These are phyloP conservation scores for Venturiaceae sp. DNA, from an alignment of 2,329 filamentous ascomycete genomes.

Conservation along the genomic window DNA sequence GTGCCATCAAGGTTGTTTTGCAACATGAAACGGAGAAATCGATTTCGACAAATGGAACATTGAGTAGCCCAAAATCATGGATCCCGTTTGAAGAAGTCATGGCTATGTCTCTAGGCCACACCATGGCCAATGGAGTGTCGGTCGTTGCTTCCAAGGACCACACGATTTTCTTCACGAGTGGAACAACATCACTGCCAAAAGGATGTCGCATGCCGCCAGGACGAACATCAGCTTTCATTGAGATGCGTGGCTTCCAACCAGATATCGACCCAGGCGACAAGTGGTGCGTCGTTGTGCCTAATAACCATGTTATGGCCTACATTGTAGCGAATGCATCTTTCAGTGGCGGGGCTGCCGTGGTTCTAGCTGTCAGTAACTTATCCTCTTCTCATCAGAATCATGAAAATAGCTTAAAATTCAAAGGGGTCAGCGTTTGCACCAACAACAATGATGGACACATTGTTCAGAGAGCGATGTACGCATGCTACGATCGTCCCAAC, in stretches of 20 bases:
- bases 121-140: not conserved
- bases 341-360: conserved; percentile 10
- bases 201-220: not conserved
- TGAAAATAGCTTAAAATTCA: conserved; percentile 16
- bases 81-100: not conserved
- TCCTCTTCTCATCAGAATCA: conserved; percentile 12
- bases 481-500: conserved; percentile 23
- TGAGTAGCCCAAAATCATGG: not conserved
- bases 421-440: conserved; percentile 19
- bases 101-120: not conserved
- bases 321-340: conserved; percentile 8
- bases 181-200: conserved; percentile 22
- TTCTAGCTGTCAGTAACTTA: conserved; percentile 4
- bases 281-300: conserved; percentile 20
- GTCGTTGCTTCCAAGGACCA: not conserved
- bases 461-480: conserved; percentile 20
- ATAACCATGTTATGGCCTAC: conserved; percentile 9
- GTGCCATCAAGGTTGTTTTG: not conserved
- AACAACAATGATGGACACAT: conserved; percentile 20
- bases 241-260: not conserved
- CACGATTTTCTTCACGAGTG: conserved; percentile 8
- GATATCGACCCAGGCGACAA: conserved; percentile 15
- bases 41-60: not conserved
- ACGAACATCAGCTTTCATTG: not conserved
- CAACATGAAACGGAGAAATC: not conserved